These are phyloP conservation scores for Globisporangium emineosum DNA, from an alignment of 352 stramenopile species.

Conservation along the genomic window DNA sequence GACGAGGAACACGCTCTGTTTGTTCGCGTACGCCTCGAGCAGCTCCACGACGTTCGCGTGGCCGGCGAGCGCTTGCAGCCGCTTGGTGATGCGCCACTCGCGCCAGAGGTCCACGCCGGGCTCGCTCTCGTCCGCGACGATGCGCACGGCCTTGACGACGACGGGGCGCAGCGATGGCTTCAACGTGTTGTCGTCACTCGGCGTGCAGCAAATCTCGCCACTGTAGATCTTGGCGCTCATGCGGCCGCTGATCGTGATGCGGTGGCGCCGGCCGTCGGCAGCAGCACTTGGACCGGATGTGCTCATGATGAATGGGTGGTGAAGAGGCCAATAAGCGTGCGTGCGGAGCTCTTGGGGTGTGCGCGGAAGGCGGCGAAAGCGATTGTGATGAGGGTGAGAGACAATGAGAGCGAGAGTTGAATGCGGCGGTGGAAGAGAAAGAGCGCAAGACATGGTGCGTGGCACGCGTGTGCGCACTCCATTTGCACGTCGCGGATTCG, in stretches of 20 bases:
- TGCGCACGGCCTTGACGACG: slow-evolving; percentile 18
- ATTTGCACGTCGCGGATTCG: not conserved
- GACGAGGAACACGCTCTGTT: slow-evolving; percentile 15
- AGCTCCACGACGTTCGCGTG: slow-evolving; percentile 14
- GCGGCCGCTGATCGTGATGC: slow-evolving; percentile 20
- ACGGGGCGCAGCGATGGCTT: slow-evolving; percentile 1
- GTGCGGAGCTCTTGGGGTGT: not conserved
- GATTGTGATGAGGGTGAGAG: not conserved
- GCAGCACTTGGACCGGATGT: not conserved
- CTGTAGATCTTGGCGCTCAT: slow-evolving; percentile 22
- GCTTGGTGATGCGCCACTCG: slow-evolving; percentile 20
- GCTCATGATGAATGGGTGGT: not conserved
- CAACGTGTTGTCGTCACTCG: not conserved
- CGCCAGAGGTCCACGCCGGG: slow-evolving; percentile 11
- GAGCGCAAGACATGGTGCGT: not conserved
- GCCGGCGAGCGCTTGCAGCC: slow-evolving; percentile 14
- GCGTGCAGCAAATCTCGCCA: slow-evolving; percentile 8
- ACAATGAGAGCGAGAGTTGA: not conserved
- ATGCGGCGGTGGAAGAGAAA: not conserved
- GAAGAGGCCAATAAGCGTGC: not conserved
- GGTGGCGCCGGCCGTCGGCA: slow-evolving; percentile 1
- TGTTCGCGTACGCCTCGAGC: slow-evolving; percentile 14
- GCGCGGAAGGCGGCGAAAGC: not conserved
- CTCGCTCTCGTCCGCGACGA: slow-evolving; percentile 4
- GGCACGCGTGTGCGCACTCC: not conserved